Base-by-base conservation (phyloP, 2,329 filamentous ascomycete species). In the Aspergillus sp. region DNA sequence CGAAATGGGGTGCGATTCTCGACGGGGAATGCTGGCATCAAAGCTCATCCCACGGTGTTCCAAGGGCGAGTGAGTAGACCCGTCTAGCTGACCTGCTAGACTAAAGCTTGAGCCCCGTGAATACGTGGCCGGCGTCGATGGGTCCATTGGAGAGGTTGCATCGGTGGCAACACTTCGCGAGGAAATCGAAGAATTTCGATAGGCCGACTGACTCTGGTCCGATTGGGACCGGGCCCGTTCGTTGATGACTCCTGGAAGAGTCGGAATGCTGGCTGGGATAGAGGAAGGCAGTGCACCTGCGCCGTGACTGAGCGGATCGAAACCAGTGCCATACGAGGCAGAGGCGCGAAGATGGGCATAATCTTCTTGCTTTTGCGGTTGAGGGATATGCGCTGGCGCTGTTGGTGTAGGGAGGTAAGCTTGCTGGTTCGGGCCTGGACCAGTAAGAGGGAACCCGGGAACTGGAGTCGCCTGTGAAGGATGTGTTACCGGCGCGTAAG, bases 181-280 rank as follows among this genome's bases (percentile, higher is more conserved):
- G 12, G 74, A 73, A 23, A 77, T 70, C 8, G 74, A 75, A 3
- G 73, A 71, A 41, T 74, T 77, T 48, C 75, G 71, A 55, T 77
- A 77, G 11, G 72, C 68, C 3, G 70, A 67, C 1, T 69, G 67
- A 53, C 70, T 73, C 59, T 73, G 70, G 15, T 74, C 70, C 2
- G 73, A 72, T 23, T 70, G 68, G 11, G 73, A 73, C 39, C 73
- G 70, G 57, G 68, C 73, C 43, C 74, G 72, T 24, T 75, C 74
- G 51, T 61, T 68, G 39, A 75, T 50, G 3, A 71, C 69, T 47
- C 68, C 68, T 6, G 71, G 57, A 8, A 75, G 63, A 12, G 66
- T 54, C 44, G 66, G 73, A 45, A 75, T 59, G 2, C 64, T 59
- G 3, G 71, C 64, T 1, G 71, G 68, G 9, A 76, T 71, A 9